phyloP scores from a whole-genome alignment of 2,329 filamentous ascomycete species.

The Talaromyces rugulosus region DNA sequence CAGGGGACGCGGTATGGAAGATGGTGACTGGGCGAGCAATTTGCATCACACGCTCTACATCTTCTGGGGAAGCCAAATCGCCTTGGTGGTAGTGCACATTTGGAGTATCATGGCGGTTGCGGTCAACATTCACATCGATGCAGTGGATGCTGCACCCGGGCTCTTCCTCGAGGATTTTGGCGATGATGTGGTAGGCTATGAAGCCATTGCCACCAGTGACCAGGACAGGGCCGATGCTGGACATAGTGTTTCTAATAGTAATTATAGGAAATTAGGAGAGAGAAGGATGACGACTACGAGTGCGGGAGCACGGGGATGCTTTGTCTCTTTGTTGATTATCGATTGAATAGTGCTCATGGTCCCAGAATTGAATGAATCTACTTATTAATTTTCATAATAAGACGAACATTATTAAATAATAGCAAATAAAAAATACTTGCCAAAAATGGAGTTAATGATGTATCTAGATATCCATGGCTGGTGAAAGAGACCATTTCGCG shows the following conservation, averaged over 20 bases:
- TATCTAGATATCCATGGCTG: too few species aligned
- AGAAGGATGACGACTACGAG: too few species aligned
- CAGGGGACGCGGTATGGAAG: slow-evolving; percentile 79
- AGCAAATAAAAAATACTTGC: too few species aligned
- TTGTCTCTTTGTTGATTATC: too few species aligned
- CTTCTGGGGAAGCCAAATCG: slow-evolving; percentile 1
- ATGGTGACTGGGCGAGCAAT: slow-evolving; percentile 7
- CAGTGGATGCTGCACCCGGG: slow-evolving; percentile 9
- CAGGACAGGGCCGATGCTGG: slow-evolving; percentile 8
- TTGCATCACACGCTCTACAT: slow-evolving; percentile 9
- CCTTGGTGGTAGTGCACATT: slow-evolving; percentile 10
- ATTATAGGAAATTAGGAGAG: background rate
- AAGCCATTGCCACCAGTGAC: slow-evolving; percentile 12
- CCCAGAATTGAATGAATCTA: too few species aligned
- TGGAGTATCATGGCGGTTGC: slow-evolving; percentile 7
- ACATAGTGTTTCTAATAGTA: background rate
- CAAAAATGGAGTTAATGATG: too few species aligned
- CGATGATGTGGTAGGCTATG: slow-evolving; percentile 12
- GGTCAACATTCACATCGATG: slow-evolving; percentile 4
- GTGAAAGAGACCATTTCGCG: too few species aligned
- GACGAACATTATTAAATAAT: too few species aligned
- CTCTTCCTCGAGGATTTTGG: slow-evolving; percentile 7
- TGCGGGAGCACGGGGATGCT: too few species aligned
- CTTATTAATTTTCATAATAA: too few species aligned
- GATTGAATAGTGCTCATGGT: too few species aligned